Conservation (phyloP, 306 rosid genomes). For the Fagus crenata region DNA sequence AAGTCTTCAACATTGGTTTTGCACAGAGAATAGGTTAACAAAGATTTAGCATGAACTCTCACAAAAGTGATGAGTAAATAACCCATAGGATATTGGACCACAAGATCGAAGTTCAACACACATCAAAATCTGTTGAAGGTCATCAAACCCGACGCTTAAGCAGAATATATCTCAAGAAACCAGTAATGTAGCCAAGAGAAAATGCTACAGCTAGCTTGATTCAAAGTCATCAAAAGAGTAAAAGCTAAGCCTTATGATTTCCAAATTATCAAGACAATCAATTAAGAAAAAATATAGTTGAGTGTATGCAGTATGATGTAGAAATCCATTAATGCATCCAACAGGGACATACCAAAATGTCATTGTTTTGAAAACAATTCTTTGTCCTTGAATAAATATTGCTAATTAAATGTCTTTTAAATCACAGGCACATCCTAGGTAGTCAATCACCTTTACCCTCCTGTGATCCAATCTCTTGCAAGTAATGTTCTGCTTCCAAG, state of each 20-base stretch:
- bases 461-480: constrained; percentile 67
- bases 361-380: background rate
- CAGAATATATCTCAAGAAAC: background rate
- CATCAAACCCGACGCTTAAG: background rate
- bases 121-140: too few relatives aligned
- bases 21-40: too few relatives aligned
- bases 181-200: background rate
- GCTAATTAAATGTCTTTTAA: constrained; percentile 33
- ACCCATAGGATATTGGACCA: too few relatives aligned
- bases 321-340: background rate
- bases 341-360: background rate
- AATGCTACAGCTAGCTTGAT: background rate
- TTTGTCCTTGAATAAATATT: constrained; percentile 32
- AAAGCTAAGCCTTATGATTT: background rate
- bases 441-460: constrained; percentile 65
- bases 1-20: too few relatives aligned
- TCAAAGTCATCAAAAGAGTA: background rate
- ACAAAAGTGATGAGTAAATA: too few relatives aligned
- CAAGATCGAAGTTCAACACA: too few relatives aligned
- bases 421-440: too few relatives aligned
- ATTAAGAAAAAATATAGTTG: background rate
- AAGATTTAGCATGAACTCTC: too few relatives aligned
- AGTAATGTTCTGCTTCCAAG: constrained; percentile 85
- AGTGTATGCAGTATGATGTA: background rate
- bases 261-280: background rate